phyloP scores from a whole-genome alignment of 805 yeast species.

The Candida ortonii region DNA sequence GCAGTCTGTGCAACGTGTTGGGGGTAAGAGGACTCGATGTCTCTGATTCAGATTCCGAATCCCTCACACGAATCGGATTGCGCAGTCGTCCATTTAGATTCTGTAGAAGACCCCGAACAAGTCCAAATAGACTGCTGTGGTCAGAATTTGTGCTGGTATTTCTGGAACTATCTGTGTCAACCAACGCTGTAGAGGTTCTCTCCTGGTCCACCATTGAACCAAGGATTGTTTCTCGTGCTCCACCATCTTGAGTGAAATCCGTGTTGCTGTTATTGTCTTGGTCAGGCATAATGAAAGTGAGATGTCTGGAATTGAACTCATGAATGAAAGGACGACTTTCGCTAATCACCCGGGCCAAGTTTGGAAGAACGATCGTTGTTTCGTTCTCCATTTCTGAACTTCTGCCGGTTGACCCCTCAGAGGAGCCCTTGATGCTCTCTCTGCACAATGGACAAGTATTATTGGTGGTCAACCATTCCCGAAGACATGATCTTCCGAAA shows the following conservation, averaged over 20 bases:
- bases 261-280: constrained; percentile 19
- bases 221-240: too few relatives aligned
- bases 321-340: constrained; percentile 31
- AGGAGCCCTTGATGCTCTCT: constrained; percentile 39
- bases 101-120: constrained; percentile 24
- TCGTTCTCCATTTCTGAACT: constrained; percentile 15
- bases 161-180: constrained; percentile 5
- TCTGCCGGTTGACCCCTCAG: constrained; percentile 20
- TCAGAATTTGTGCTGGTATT: constrained; percentile 3
- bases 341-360: constrained; percentile 33
- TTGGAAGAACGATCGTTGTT: constrained; percentile 36
- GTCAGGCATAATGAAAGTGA: constrained; percentile 32
- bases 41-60: constrained; percentile 4
- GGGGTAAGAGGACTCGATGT: constrained; percentile 7
- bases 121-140: constrained; percentile 22
- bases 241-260: too few relatives aligned
- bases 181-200: constrained; percentile 1
- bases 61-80: constrained; percentile 18
- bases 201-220: too few relatives aligned
- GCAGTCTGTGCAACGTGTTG: constrained; percentile 15
- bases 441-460: constrained; percentile 88
- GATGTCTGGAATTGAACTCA: constrained; percentile 30
- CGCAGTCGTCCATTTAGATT: constrained; percentile 25
- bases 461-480: constrained; percentile 75
- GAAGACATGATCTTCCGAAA: constrained; percentile 83